phyloP scores from a whole-genome alignment of 805 yeast genomes.

The Sugiyamaella boreocaroliniensis region DNA sequence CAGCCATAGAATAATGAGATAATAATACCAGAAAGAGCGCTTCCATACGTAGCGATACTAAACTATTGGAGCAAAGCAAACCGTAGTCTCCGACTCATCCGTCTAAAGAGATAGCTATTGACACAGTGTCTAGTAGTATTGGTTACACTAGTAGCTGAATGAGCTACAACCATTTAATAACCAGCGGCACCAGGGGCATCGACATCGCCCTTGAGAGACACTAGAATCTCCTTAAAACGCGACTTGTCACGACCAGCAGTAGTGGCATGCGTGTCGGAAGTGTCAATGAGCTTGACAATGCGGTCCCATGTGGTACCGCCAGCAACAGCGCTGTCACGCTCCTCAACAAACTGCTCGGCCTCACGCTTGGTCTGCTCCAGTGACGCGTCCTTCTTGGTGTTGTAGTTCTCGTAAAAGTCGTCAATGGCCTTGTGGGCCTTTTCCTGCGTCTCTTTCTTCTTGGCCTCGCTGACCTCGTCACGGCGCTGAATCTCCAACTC shows the following conservation, averaged over 20 bases:
- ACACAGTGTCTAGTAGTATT: too few relatives aligned
- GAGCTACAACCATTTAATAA: slow-evolving; percentile 34
- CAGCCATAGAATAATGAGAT: too few relatives aligned
- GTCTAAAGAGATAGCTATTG: too few relatives aligned
- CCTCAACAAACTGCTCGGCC: slow-evolving; percentile 61
- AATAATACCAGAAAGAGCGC: too few relatives aligned
- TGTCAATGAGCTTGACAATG: slow-evolving; percentile 44
- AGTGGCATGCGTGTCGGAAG: slow-evolving; percentile 41
- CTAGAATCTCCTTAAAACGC: slow-evolving; percentile 59
- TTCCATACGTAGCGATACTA: too few relatives aligned
- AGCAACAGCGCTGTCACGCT: slow-evolving; percentile 53
- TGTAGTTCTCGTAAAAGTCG: slow-evolving; percentile 87
- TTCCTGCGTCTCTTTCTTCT: slow-evolving; percentile 57
- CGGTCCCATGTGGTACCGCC: slow-evolving; percentile 54
- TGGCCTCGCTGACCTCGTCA: slow-evolving; percentile 62
- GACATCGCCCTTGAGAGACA: slow-evolving; percentile 59
- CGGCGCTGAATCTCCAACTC: slow-evolving; percentile 72
- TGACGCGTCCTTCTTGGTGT: slow-evolving; percentile 68
- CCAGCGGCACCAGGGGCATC: slow-evolving; percentile 75
- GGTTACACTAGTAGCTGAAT: too few relatives aligned
- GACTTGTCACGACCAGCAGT: slow-evolving; percentile 51
- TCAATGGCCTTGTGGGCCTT: slow-evolving; percentile 81
- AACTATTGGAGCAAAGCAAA: too few relatives aligned
- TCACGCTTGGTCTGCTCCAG: slow-evolving; percentile 57
- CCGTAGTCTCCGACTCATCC: too few relatives aligned